A percentile compares a stretch with the other conserved stretches of the same genome.
phyloP scores from a whole-genome alignment of 2,329 filamentous ascomycete genomes.

The Colletotrichum simmondsii region DNA sequence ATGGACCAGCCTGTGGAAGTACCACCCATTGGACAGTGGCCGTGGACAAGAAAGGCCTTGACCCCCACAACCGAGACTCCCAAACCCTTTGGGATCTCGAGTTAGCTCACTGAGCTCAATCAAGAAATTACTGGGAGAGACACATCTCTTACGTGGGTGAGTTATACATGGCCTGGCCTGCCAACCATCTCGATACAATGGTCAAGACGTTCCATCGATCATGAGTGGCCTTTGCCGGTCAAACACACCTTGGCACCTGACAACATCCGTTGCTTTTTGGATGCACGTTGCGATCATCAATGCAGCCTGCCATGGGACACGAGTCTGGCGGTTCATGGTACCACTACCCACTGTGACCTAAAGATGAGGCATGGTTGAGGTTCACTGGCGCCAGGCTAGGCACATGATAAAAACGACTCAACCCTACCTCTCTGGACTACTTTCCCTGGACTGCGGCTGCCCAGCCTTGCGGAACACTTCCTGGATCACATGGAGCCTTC shows the following conservation, averaged over 20 bases:
- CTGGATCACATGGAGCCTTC: conserved; percentile 3
- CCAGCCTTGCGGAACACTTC: background rate
- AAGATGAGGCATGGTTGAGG: background rate
- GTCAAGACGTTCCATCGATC: conserved; percentile 3
- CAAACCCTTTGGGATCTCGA: background rate
- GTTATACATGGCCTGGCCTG: background rate
- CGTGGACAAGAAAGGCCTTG: background rate
- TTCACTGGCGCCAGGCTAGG: background rate
- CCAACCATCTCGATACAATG: background rate
- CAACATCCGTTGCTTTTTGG: background rate
- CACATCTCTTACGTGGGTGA: conserved; percentile 18
- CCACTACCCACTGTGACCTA: background rate
- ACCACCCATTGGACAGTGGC: conserved; percentile 7
- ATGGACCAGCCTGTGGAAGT: conserved; percentile 14
- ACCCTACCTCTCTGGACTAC: background rate
- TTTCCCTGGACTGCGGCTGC: conserved; percentile 1
- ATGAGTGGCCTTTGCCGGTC: background rate
- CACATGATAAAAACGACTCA: background rate
- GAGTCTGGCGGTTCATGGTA: conserved; percentile 28
- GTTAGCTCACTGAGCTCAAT: conserved; percentile 9
- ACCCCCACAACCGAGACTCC: background rate
- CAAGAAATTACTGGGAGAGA: conserved; percentile 8
- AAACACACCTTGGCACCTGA: background rate
- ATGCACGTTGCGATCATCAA: conserved; percentile 10
- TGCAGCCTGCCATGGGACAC: conserved; percentile 32